Evolutionary conservation across 139 green algal genomes (phyloP), one percentile per base, ranked within the genome.

Genomic region (Auxenochlorella pyrenoidosa): DNA sequence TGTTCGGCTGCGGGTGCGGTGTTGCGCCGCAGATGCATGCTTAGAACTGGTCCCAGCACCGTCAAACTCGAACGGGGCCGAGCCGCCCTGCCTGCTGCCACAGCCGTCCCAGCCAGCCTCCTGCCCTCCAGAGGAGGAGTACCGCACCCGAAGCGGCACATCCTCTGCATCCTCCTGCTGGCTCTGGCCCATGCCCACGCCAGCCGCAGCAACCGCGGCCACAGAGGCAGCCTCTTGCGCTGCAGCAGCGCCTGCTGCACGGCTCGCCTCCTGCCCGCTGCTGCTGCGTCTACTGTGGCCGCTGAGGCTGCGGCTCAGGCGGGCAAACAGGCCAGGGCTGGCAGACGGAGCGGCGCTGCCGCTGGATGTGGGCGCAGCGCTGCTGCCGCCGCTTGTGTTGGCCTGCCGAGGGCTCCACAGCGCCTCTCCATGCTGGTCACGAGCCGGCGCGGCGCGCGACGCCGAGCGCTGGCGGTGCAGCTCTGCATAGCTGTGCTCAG

Each of bases 261-360:
- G 73, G 73, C 73, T 36, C 12, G 22, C 58, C 13, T 65, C 58
- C 24, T 65, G 80, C 28, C 43, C 32, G 30, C 75, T 63, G 43
- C 43, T 63, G 43, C 75, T 81, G 30, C 44, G 75, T 26, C 80
- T 40, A 4, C 80, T 28, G 3, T 76, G 60, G 60, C 40, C n/a
- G 40, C 36, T 85, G 16, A 85, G 40, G 60, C 80, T 75, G 60
- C 80, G 80, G 63, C 80, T 40, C 3, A 77, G 30, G 16, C 80
- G 80, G 5, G 80, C 80, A 63, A 85, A 76, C 63, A 85, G 80
- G 24, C 79, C 79, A 24, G 32, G 15, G 34, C 77, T 63, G 12
- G 54, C 54, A 63, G 54, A 24, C 22, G 54, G 54, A 13, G 54
- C 54, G 18, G 15, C 51, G 22, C 51, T 32, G 0, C 36, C 47